These are phyloP conservation scores for Discostella pseudostelligera DNA, from an alignment of 108 stramenopile genomes.

Conservation along the genomic window DNA sequence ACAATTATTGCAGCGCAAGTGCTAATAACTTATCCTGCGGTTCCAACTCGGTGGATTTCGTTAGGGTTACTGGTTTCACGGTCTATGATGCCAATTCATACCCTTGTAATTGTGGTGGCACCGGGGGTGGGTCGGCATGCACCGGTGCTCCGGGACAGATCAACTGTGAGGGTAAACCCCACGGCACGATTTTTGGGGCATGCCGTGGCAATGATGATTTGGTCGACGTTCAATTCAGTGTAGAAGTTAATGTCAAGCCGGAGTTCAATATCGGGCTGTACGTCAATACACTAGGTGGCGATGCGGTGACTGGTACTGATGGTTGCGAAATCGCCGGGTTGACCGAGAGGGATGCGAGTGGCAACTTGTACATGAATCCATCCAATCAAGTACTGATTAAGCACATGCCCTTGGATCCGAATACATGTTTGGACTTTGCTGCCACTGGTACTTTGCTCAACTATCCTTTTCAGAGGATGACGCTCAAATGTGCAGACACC, in stretches of 20 bases:
- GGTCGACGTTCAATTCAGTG: slow-evolving; percentile 5
- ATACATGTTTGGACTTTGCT: not conserved
- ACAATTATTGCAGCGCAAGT: no score
- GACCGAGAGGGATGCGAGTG: not conserved
- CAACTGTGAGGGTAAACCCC: not conserved
- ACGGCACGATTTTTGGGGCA: slow-evolving; percentile 9
- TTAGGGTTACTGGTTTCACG: not conserved
- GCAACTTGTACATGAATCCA: not conserved
- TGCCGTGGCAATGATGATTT: slow-evolving; percentile 18
- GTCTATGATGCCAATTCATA: not conserved
- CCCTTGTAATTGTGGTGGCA: slow-evolving; percentile 2
- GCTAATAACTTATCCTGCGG: not conserved
- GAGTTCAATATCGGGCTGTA: slow-evolving; percentile 19
- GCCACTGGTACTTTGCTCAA: not conserved
- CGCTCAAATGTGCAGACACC: slow-evolving; percentile 10
- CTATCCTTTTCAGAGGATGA: slow-evolving; percentile 3
- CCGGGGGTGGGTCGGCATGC: slow-evolving; percentile 1
- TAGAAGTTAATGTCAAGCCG: not conserved
- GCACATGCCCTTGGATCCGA: not conserved
- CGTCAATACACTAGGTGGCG: slow-evolving; percentile 6
- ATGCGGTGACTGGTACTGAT: not conserved
- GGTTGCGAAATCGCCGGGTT: slow-evolving; percentile 1
- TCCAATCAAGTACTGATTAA: not conserved
- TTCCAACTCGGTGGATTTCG: not conserved
- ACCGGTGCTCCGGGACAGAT: not conserved